Conservation (phyloP, 1,284 basidiomycete genomes). For the Phylloporus sp. region DNA sequence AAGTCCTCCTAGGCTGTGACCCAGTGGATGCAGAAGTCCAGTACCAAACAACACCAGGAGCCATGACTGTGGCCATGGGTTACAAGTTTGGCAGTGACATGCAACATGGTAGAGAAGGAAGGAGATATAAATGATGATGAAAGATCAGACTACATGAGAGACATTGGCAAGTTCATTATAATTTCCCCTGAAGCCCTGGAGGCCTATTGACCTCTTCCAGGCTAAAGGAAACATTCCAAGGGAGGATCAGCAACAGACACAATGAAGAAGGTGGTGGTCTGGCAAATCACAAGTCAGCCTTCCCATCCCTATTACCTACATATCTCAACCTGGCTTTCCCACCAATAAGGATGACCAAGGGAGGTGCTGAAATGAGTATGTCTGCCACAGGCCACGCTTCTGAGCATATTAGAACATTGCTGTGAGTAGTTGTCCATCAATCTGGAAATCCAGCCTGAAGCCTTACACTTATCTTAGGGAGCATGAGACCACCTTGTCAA, state of each 20-base stretch:
- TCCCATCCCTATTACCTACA: neutral
- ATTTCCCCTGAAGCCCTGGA: neutral
- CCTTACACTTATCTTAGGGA: constrained; percentile 9
- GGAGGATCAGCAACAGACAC: neutral
- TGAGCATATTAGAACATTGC: too few species aligned
- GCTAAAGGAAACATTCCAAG: neutral
- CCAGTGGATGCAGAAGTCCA: neutral
- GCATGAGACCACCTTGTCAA: neutral
- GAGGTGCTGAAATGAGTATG: neutral
- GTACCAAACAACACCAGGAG: neutral
- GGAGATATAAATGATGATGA: neutral
- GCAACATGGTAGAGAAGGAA: neutral
- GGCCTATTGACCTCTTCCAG: neutral
- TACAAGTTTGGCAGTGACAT: neutral
- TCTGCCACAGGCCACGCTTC: neutral
- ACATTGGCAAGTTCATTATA: neutral
- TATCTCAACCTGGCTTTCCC: neutral
- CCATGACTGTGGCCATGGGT: neutral
- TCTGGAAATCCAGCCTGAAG: too few species aligned
- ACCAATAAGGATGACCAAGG: neutral
- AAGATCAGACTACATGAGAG: neutral
- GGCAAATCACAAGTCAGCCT: neutral
- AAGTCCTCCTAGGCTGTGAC: too few species aligned
- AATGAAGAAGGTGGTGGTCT: neutral
- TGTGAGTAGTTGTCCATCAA: constrained; percentile 6